phyloP scores from a whole-genome alignment of 371 early-diverging fungal species.

The Gilbertella persicaria region DNA sequence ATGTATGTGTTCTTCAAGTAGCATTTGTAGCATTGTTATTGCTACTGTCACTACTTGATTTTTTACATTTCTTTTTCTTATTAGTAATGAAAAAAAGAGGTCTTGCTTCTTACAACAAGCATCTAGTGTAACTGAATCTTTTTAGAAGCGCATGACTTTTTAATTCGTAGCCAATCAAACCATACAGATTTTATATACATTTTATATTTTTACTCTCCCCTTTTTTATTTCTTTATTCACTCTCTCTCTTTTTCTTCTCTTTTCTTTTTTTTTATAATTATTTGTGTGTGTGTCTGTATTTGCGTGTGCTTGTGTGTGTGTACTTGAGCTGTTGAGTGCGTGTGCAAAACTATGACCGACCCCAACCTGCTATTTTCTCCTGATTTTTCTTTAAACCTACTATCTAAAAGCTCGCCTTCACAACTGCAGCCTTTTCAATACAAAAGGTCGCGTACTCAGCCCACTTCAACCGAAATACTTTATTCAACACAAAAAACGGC shows the following conservation, averaged over 20 bases:
- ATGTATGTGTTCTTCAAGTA: too few species aligned
- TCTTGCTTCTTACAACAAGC: too few species aligned
- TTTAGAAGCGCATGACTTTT: conserved; percentile 21
- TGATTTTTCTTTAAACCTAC: conserved; percentile 19
- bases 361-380: conserved; percentile 15
- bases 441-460: conserved; percentile 29
- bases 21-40: too few species aligned
- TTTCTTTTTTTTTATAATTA: conserved; percentile 2
- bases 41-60: too few species aligned
- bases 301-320: neutral
- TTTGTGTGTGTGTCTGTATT: conserved; percentile 11
- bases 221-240: conserved; percentile 8
- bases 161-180: conserved; percentile 11
- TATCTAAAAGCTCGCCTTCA: conserved; percentile 38
- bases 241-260: neutral
- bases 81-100: too few species aligned
- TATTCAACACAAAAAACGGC: conserved; percentile 17
- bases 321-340: neutral
- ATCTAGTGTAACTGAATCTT: neutral
- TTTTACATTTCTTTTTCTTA: too few species aligned
- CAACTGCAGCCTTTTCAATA: conserved; percentile 22
- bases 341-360: conserved; percentile 11
- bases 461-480: conserved; percentile 15
- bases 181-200: too few species aligned
- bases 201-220: too few species aligned